phyloP scores from a whole-genome alignment of 2,329 filamentous ascomycete species.

The Zymoseptoria pseudotritici region DNA sequence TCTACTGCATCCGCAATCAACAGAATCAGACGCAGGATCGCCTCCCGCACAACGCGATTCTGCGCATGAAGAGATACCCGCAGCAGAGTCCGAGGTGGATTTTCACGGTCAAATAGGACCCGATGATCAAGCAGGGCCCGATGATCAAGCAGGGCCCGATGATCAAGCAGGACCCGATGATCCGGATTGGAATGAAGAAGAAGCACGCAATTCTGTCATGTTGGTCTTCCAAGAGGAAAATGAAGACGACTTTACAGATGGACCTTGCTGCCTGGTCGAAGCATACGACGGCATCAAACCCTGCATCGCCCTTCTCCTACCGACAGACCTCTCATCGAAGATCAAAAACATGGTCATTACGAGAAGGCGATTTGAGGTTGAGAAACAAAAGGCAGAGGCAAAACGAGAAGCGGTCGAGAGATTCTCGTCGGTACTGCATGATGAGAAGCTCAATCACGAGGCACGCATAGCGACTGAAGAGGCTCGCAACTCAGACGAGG shows the following conservation, averaged over 20 bases:
- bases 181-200: no score
- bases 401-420: neutral
- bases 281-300: slow-evolving; percentile 2
- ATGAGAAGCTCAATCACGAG: slow-evolving; percentile 4
- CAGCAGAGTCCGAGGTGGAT: no score
- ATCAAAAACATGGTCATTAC: neutral
- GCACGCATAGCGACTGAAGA: neutral
- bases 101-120: no score
- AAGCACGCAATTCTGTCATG: neutral
- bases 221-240: neutral
- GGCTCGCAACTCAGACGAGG: neutral
- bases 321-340: slow-evolving; percentile 2
- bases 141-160: no score
- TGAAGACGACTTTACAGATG: slow-evolving; percentile 3
- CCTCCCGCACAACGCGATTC: no score
- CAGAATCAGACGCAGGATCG: no score
- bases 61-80: no score
- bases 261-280: neutral
- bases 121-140: no score
- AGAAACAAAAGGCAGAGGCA: neutral
- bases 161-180: no score
- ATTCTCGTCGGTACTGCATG: neutral
- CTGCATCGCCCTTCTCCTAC: slow-evolving; percentile 1
- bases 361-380: neutral
- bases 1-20: no score